phyloP scores from a whole-genome alignment of 371 early-diverging fungal species.

The Rhizopus sp. region DNA sequence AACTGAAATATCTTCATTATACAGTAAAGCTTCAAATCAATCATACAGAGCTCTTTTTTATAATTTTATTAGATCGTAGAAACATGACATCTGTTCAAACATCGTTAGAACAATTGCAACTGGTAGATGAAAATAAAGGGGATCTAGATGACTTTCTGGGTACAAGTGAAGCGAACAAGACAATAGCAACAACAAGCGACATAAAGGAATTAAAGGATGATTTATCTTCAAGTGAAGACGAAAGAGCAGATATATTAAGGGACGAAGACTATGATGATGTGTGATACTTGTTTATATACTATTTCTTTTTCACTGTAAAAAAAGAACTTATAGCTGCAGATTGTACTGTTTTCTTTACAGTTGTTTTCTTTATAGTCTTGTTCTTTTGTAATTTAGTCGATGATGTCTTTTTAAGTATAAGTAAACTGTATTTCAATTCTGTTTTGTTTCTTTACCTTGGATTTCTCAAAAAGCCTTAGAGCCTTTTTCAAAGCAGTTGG shows the following conservation, averaged over 20 bases:
- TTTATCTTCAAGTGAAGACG: slow-evolving; percentile 10
- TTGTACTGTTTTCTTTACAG: slow-evolving; percentile 14
- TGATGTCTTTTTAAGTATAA: slow-evolving; percentile 4
- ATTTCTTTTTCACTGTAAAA: slow-evolving; percentile 10
- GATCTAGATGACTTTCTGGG: slow-evolving; percentile 31
- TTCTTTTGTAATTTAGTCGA: slow-evolving; percentile 5
- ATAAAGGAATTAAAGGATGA: slow-evolving; percentile 1
- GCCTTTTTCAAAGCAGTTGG: slow-evolving; percentile 74
- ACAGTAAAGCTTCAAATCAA: neutral
- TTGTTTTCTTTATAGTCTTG: slow-evolving; percentile 11
- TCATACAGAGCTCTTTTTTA: neutral
- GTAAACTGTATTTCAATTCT: neutral
- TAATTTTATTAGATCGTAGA: slow-evolving; percentile 1
- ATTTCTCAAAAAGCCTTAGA: slow-evolving; percentile 54
- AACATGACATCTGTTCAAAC: slow-evolving; percentile 8
- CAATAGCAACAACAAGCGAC: slow-evolving; percentile 3
- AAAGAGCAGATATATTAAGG: slow-evolving; percentile 34
- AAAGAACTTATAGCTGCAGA: slow-evolving; percentile 15
- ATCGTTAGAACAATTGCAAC: slow-evolving; percentile 24
- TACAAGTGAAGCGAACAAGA: slow-evolving; percentile 1
- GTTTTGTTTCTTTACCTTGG: slow-evolving; percentile 15
- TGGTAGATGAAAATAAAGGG: slow-evolving; percentile 17
- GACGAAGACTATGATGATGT: slow-evolving; percentile 44
- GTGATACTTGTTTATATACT: neutral
- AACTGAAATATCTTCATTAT: slow-evolving; percentile 42